These are phyloP conservation scores for Petunia secreta DNA, from an alignment of 257 asterid species.

Conservation along the genomic window DNA sequence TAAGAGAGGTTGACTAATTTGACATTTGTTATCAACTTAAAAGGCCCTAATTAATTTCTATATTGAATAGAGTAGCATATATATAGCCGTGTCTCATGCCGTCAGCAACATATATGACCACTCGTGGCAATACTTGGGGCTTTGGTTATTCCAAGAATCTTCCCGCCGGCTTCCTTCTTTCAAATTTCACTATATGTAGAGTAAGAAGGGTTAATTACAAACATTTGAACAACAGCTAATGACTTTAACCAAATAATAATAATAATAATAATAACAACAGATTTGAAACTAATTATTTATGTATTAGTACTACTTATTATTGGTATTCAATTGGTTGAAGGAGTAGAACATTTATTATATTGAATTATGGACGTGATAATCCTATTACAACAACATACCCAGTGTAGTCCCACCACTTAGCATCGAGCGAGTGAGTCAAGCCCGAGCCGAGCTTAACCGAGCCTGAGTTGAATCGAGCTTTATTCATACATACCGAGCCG, in stretches of 20 bases:
- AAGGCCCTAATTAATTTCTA: neutral
- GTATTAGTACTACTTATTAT: too few species aligned
- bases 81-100: conserved; percentile 15
- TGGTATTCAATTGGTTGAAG: too few species aligned
- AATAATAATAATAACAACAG: too few species aligned
- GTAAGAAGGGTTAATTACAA: neutral
- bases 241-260: neutral
- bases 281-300: neutral
- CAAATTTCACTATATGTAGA: neutral
- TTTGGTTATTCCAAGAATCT: neutral
- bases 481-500: too few species aligned
- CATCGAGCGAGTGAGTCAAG: too few species aligned
- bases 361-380: too few species aligned
- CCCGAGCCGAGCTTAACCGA: too few species aligned
- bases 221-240: neutral
- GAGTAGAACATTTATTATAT: too few species aligned
- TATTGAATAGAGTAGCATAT: neutral
- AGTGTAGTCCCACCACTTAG: too few species aligned
- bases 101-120: neutral
- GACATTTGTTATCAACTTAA: neutral
- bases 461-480: too few species aligned
- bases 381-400: too few species aligned
- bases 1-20: neutral
- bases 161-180: neutral
- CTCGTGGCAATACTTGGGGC: neutral